Evolutionary conservation across 75 land plant genomes (phyloP), one percentile per base, ranked within the genome.

Genomic region (Picea sitchensis): DNA sequence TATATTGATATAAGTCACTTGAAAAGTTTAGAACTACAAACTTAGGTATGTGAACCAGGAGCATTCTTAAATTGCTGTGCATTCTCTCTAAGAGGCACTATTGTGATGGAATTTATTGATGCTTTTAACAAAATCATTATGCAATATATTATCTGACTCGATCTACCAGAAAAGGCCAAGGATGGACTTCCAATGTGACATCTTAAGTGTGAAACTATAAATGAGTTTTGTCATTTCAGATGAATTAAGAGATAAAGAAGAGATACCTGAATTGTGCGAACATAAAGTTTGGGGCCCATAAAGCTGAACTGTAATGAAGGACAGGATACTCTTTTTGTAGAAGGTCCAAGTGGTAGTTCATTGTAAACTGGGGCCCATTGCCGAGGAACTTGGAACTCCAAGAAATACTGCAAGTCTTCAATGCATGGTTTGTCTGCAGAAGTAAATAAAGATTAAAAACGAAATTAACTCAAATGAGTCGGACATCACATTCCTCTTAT

Each of bases 331-430:
- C 78, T 87, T 38, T 78, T 86, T 26, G 84, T 78, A 2, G 82
- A 82, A 84, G 85, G 96, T 23, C 92, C 82, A 79, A 94, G 94
- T 51, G 96, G 85, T 51, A 94, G 84, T 80, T 94, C 96, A 85
- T 80, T 79, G 65, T 79, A 86, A 67, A 83, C 38, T 23, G 98
- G 95, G 62, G 95, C 91, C 98, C 95, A 95, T 68, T 93, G 93
- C 41, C 82, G 82, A 20, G 93, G 93, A 82, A 91, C 84, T 90
- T 93, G 95, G 61, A 92, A 95, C 63, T 93, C 93, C 86, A 93
- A 82, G 78, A 95, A 95, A 75, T 91, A 85, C 65, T 85, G 93
- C 36, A 95, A 56, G 79, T 95, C 98, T 13, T 88, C 95, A 11
- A 82, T 81, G 54, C 88, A 72, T 76, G 98, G 95, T 63, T 95